Percentiles rank a stretch among this genome's conserved stretches.
Evolutionary conservation across 768 basidiomycete species (phyloP).

Genomic region (Filobasidium floriforme): DNA sequence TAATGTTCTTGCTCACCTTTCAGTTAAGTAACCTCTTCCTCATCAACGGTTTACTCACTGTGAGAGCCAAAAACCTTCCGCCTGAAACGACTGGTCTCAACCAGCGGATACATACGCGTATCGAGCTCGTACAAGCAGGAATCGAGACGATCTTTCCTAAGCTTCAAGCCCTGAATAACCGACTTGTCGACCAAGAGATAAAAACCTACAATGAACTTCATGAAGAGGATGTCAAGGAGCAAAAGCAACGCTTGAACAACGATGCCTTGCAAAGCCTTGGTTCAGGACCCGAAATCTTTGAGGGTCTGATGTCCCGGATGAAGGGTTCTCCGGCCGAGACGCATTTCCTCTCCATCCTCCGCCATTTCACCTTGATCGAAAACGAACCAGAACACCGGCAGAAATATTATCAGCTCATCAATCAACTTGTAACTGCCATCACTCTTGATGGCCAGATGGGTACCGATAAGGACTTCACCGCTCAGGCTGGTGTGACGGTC

Average conservation of each 20-base stretch:
- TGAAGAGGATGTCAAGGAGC: slow-evolving; percentile 68
- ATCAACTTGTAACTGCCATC: slow-evolving; percentile 78
- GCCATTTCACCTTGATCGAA: slow-evolving; percentile 81
- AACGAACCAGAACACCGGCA: slow-evolving; percentile 76
- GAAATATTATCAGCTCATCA: slow-evolving; percentile 84
- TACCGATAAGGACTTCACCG: slow-evolving; percentile 61
- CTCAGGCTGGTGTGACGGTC: slow-evolving; percentile 79
- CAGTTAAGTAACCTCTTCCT: slow-evolving; percentile 67
- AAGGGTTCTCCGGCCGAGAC: slow-evolving; percentile 68
- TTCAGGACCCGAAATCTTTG: slow-evolving; percentile 78
- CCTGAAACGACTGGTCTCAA: not conserved
- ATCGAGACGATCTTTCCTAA: slow-evolving; percentile 54
- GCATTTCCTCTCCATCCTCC: slow-evolving; percentile 87
- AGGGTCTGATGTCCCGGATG: slow-evolving; percentile 68
- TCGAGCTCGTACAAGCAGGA: slow-evolving; percentile 1
- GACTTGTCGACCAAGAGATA: slow-evolving; percentile 61
- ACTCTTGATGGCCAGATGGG: slow-evolving; percentile 82
- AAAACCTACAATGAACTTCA: slow-evolving; percentile 52
- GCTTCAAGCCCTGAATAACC: slow-evolving; percentile 60
- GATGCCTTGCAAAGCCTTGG: slow-evolving; percentile 67
- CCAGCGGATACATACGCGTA: not conserved
- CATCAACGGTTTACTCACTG: slow-evolving; percentile 58
- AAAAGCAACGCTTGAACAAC: slow-evolving; percentile 53
- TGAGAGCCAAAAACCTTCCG: not conserved
- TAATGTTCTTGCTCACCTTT: slow-evolving; percentile 17